Percentiles rank a stretch among this genome's conserved stretches.
These are phyloP conservation scores for Conoideocrella luteorostrata DNA, from an alignment of 2,329 filamentous ascomycete genomes.

Conservation along the genomic window DNA sequence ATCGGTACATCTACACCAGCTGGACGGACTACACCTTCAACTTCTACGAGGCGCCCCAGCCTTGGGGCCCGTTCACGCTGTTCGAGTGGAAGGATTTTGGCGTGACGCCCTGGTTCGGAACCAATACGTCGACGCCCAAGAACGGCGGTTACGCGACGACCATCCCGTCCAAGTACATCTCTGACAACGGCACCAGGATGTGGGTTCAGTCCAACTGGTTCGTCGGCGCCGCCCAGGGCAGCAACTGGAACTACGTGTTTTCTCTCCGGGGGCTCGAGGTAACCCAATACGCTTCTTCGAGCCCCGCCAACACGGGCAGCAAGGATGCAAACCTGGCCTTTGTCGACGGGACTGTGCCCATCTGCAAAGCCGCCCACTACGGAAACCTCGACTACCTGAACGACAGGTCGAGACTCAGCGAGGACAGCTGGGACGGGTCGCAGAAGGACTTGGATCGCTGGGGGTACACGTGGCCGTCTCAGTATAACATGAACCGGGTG, in stretches of 20 bases:
- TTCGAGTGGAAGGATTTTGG: constrained; percentile 8
- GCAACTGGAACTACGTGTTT: constrained; percentile 7
- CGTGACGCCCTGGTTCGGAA: constrained; percentile 7
- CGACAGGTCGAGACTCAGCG: constrained; percentile 1
- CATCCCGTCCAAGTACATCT: constrained; percentile 8
- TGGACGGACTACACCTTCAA: constrained; percentile 8
- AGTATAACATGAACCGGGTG: constrained; percentile 5
- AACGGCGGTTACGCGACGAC: constrained; percentile 7
- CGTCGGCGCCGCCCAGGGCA: constrained; percentile 4
- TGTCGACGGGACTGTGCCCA: neutral
- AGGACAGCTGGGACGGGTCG: constrained; percentile 8
- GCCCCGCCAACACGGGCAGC: neutral
- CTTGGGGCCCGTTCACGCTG: constrained; percentile 6
- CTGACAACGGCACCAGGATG: constrained; percentile 4
- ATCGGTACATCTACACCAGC: constrained; percentile 7
- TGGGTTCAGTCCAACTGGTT: constrained; percentile 9
- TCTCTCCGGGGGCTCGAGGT: constrained; percentile 2
- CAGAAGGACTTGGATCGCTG: constrained; percentile 7
- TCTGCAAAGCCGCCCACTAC: constrained; percentile 7
- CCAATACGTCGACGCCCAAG: constrained; percentile 5
- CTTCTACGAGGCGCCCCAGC: constrained; percentile 8
- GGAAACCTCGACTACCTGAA: constrained; percentile 6
- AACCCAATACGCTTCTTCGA: neutral
- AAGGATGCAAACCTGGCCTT: constrained; percentile 3
- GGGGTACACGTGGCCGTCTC: constrained; percentile 5